These are phyloP conservation scores for Melaleuca quinquenervia DNA, from an alignment of 345 rosid genomes.

Conservation along the genomic window DNA sequence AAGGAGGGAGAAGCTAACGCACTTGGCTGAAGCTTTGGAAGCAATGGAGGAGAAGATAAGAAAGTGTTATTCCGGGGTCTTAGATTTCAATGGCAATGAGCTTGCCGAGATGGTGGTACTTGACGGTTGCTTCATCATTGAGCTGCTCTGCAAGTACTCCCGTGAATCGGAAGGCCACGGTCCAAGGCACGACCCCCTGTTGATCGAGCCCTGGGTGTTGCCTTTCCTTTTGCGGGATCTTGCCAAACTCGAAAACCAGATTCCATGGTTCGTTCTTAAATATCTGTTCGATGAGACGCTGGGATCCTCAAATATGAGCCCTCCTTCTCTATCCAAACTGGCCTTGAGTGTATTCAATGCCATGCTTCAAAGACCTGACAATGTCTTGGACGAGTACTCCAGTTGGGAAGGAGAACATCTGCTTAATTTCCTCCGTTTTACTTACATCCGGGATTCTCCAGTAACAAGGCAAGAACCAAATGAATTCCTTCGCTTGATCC, in stretches of 20 bases:
- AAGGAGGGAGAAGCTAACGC: background rate
- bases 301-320: slow-evolving; percentile 11
- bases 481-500: slow-evolving; percentile 23
- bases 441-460: slow-evolving; percentile 18
- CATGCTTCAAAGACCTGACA: slow-evolving; percentile 21
- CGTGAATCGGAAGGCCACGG: too few relatives aligned
- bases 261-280: slow-evolving; percentile 61
- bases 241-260: slow-evolving; percentile 39
- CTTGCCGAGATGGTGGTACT: background rate
- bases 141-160: background rate
- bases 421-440: slow-evolving; percentile 51
- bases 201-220: slow-evolving; percentile 55
- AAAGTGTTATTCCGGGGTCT: background rate
- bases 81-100: background rate
- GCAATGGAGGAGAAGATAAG: background rate
- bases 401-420: slow-evolving; percentile 34
- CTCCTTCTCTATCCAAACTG: slow-evolving; percentile 16
- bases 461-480: slow-evolving; percentile 15
- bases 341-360: slow-evolving; percentile 55
- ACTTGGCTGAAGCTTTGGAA: background rate
- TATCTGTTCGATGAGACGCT: slow-evolving; percentile 31
- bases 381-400: slow-evolving; percentile 10
- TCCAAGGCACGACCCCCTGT: slow-evolving; percentile 37
- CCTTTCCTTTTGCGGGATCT: slow-evolving; percentile 61
- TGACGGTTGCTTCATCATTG: background rate